A percentile compares a stretch with the other conserved stretches of the same genome.
phyloP scores from a whole-genome alignment of 202 grass and related monocot genomes.

The Bolboschoenoplectus hybrid region DNA sequence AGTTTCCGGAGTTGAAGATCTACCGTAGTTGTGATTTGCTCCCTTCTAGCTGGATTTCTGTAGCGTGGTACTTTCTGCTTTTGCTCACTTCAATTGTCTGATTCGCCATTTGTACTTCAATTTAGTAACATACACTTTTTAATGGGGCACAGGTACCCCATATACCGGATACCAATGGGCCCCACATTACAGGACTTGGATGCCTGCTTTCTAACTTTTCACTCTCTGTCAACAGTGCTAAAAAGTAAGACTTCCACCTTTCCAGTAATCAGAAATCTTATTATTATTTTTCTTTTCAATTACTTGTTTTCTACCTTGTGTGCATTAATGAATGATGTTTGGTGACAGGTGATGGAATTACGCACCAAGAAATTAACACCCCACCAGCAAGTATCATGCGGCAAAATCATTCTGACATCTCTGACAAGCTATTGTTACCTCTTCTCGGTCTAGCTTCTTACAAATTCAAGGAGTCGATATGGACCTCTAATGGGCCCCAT shows the following conservation, averaged over 20 bases:
- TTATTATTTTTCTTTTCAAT: not conserved
- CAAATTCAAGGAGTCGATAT: conserved; percentile 62
- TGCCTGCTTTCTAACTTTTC: conserved; percentile 83
- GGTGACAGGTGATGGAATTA: conserved; percentile 28
- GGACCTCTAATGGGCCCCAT: conserved; percentile 54
- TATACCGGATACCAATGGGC: conserved; percentile 90
- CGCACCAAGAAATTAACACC: conserved; percentile 26
- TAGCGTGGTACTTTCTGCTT: conserved; percentile 66
- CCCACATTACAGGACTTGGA: conserved; percentile 73
- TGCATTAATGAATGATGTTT: conserved; percentile 6
- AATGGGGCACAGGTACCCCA: conserved; percentile 65
- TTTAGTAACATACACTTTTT: conserved; percentile 35
- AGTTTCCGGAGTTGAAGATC: conserved; percentile 59
- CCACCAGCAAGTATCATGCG: conserved; percentile 35
- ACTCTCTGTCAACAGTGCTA: conserved; percentile 49
- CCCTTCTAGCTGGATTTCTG: conserved; percentile 81
- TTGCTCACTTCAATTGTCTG: conserved; percentile 1
- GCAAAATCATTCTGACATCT: conserved; percentile 43
- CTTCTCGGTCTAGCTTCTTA: conserved; percentile 70
- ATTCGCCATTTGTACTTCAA: conserved; percentile 16
- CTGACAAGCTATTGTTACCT: conserved; percentile 56
- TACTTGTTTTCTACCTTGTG: conserved; percentile 30
- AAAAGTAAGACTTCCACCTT: conserved; percentile 37
- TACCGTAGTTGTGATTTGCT: conserved; percentile 77
- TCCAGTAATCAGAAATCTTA: not conserved